Evolutionary conservation across 1,284 basidiomycete species (phyloP), one percentile per base, ranked within the genome.

Genomic region (Cryptococcus sp.): DNA sequence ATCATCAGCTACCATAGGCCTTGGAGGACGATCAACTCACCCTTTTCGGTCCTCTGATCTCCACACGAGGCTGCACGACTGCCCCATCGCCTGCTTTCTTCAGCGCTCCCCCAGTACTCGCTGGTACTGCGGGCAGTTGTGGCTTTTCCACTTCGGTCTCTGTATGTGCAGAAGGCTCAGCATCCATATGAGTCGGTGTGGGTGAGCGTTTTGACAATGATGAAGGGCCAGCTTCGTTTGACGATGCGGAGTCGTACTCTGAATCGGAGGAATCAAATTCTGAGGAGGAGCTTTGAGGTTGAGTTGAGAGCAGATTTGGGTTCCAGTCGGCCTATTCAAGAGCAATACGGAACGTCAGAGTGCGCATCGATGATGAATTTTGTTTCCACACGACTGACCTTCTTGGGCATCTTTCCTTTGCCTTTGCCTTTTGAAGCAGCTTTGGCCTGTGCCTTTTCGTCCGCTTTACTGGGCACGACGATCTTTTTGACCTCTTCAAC

Each of bases 401-500:
- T 70, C 50, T 70, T 70, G 19, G 68, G 65, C 60, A 68, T 59
- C 19, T 59, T 54, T 16, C 53, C 59, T 46, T 59, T 63, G 2
- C 65, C 58, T 47, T 58, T 59, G 4, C 65, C 57, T 47, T 59
- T 59, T 0, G 65, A 60, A 22, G 55, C 61, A 0, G 55, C 62
- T 39, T 57, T 61, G 3, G 58, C 63, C n/a, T 58, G 50, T 5
- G 62, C 59, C 53, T 63, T 62, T 23, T 57, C 61, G 4, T 59
- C 48, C 3, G 64, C 57, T 45, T 64, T 68, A 34, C 59, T 67
- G 73, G 52, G 74, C 66, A 63, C 62, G 77, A 45, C 70, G 76
- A 47, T 78, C 79, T 39, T 76, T 81, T 46, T 80, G 73, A 52
- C 68, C 20, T 71, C 74, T 58, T 82, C 82, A 5, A 83, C 83